Conservation (phyloP, 2,329 filamentous ascomycete species). For the Fusarium tjaetaba region DNA sequence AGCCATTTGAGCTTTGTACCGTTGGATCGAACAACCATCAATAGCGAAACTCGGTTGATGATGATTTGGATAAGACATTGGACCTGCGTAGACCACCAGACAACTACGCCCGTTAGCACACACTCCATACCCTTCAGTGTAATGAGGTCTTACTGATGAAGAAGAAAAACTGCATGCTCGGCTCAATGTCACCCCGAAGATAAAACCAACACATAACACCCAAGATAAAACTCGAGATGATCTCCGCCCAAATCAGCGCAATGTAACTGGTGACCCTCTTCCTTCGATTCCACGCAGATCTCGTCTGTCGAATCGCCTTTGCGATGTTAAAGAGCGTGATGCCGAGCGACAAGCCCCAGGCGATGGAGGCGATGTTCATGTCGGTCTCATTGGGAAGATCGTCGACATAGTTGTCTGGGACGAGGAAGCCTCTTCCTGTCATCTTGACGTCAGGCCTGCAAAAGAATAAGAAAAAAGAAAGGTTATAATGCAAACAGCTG, state of each 20-base stretch:
- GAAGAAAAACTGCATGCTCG: conserved; percentile 48
- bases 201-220: conserved; percentile 42
- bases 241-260: conserved; percentile 36
- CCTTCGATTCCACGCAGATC: conserved; percentile 22
- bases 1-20: conserved; percentile 54
- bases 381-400: conserved; percentile 35
- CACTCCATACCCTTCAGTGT: rapidly evolving
- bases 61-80: conserved; percentile 61
- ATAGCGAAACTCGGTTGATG: conserved; percentile 59
- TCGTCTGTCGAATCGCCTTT: conserved; percentile 37
- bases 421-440: conserved; percentile 33
- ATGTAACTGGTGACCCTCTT: conserved; percentile 40
- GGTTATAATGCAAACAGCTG: not conserved
- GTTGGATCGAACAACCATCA: conserved; percentile 52
- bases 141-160: conserved; percentile 40
- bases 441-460: conserved; percentile 16
- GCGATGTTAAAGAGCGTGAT: conserved; percentile 39
- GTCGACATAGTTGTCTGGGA: conserved; percentile 32
- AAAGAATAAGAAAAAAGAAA: too few species aligned
- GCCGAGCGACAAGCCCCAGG: conserved; percentile 43
- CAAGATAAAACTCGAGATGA: conserved; percentile 41
- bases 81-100: conserved; percentile 50
- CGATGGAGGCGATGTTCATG: conserved; percentile 44
- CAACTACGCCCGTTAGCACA: conserved; percentile 34
- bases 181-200: conserved; percentile 31